Conservation (phyloP, 805 yeast genomes). For the Wickerhamiella sergipiensis region DNA sequence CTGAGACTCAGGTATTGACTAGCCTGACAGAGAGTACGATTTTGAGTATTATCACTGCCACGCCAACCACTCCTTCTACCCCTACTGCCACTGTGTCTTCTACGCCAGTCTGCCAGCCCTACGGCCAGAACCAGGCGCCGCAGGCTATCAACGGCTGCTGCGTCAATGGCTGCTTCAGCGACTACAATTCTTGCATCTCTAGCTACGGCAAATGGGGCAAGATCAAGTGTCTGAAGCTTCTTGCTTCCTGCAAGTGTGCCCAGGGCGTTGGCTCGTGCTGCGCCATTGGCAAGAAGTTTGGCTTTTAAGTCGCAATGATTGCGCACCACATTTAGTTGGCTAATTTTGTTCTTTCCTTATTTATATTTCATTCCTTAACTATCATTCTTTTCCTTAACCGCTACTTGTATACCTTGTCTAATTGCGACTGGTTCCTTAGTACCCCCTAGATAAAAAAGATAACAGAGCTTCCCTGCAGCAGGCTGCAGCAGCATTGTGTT, state of each 20-base stretch:
- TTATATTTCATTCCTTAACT: not conserved
- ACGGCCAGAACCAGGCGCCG: not conserved
- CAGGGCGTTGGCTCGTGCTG: constrained; percentile 12
- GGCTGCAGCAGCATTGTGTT: no score
- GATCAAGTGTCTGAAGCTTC: constrained; percentile 8
- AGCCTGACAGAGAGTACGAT: not conserved
- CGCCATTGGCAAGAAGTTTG: not conserved
- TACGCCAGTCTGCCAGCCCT: not conserved
- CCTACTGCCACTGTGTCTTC: not conserved
- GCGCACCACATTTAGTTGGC: not conserved
- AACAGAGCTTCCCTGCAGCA: no score
- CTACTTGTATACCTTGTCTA: no score
- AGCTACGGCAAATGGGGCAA: constrained; percentile 1
- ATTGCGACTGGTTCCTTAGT: no score
- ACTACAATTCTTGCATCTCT: constrained; percentile 7
- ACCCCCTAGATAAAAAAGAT: no score
- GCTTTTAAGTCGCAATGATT: not conserved
- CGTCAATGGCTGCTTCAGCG: constrained; percentile 11
- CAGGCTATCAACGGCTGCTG: constrained; percentile 12
- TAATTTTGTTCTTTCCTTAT: not conserved
- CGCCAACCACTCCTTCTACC: not conserved
- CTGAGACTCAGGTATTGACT: not conserved
- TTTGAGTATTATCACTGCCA: not conserved
- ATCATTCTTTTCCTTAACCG: not conserved
- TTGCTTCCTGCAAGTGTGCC: constrained; percentile 15